Conservation (phyloP, 1,284 basidiomycete species). For the Earliella scabrosa region DNA sequence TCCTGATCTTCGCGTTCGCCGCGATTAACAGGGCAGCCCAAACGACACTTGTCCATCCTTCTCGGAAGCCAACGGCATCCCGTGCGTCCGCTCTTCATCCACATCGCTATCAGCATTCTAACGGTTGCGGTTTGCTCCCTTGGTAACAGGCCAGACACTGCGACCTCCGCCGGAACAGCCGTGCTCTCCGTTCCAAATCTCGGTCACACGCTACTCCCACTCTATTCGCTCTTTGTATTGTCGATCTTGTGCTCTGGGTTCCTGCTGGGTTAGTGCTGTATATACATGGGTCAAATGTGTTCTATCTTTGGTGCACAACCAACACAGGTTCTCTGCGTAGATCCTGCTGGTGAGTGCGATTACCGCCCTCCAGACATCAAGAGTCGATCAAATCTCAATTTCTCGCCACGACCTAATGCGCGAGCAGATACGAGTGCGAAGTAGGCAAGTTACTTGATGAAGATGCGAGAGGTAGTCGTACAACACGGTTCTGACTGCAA, state of each 20-base stretch:
- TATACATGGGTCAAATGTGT: not conserved
- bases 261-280: slow-evolving; percentile 7
- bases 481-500: slow-evolving; percentile 10
- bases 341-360: no score
- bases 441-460: not conserved
- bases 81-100: slow-evolving; percentile 50
- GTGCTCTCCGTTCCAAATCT: slow-evolving; percentile 2
- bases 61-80: slow-evolving; percentile 67
- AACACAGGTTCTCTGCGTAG: no score
- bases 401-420: no score
- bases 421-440: no score
- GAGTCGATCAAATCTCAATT: no score
- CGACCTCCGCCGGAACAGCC: slow-evolving; percentile 10
- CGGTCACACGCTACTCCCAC: slow-evolving; percentile 13
- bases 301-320: no score
- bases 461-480: slow-evolving; percentile 12
- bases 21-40: slow-evolving; percentile 42
- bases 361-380: no score
- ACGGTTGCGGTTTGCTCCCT: not conserved
- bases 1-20: not conserved
- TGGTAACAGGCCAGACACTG: slow-evolving; percentile 10
- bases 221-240: slow-evolving; percentile 20
- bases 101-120: not conserved
- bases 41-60: slow-evolving; percentile 72
- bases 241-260: slow-evolving; percentile 12